Evolutionary conservation across 75 land plant genomes (phyloP), one percentile per base, ranked within the genome.

Genomic region (Adiantum capillusveneris): DNA sequence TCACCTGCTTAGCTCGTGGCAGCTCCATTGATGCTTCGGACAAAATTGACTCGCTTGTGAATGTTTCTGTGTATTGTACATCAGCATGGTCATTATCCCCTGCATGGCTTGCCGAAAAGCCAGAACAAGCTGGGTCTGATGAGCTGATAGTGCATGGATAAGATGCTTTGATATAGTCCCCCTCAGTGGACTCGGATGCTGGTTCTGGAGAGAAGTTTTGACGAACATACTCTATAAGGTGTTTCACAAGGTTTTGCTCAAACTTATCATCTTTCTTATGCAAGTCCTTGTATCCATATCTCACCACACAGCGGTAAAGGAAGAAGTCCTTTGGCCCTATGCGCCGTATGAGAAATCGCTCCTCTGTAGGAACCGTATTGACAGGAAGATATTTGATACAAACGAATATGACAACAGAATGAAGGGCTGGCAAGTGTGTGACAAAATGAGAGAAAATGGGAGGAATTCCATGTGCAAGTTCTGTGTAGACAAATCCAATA

Each of bases 401-500:
- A 0, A 85, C 78, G 53, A 85, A 82, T 22, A 88, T 77, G 0
- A 88, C 76, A 44, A 86, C 73, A n/a, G 90, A 82, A 39, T 85
- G 90, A 46, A 82, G 82, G 54, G 90, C 86, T 11, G 90, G 90
- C 9, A 85, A 64, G 44, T 85, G 81, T 13, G 81, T 82, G 62
- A 88, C 75, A 70, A 88, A 73, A 65, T 88, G 94, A 11, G 94
- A 86, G 63, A 88, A 88, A 19, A 85, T 88, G 62, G 74, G 80
- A 7, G 94, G 94, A 13, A 88, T 84, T 0, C 94, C 94, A 45
- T 79, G 80, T 7, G 86, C 84, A 26, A 88, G 75, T 53, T 91
- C 97, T 28, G 94, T 88, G 67, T 91, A 91, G 25, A 91, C 80
- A 34, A 91, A 73, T 44, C 94, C 97, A 39, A 91, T 80, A 18